Evolutionary conservation across 495 filamentous ascomycete species (phyloP).

Genomic region (Chaetomidium leptoderma): DNA sequence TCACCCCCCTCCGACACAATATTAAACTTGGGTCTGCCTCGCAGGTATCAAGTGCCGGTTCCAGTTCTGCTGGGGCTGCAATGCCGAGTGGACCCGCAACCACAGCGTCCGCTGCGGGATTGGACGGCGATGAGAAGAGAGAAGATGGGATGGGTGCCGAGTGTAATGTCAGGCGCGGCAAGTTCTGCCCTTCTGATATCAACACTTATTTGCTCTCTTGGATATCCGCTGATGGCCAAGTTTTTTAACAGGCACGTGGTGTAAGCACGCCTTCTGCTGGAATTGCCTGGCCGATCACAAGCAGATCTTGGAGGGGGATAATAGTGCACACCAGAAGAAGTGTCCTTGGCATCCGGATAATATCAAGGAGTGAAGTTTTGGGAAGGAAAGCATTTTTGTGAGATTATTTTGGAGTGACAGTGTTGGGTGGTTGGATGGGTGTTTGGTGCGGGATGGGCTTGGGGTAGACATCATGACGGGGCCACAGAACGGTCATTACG

Average conservation of each 20-base stretch:
- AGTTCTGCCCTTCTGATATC: slow-evolving; percentile 5
- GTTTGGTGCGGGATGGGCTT: neutral
- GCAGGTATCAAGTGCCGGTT: slow-evolving; percentile 24
- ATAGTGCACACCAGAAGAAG: slow-evolving; percentile 11
- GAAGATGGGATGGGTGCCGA: neutral
- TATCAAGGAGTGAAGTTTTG: slow-evolving; percentile 5
- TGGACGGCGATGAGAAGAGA: neutral
- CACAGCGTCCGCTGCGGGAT: slow-evolving; percentile 18
- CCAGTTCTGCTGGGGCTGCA: slow-evolving; percentile 29
- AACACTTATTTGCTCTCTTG: neutral
- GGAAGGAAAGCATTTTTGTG: neutral
- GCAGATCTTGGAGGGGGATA: slow-evolving; percentile 21
- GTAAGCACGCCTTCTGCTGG: slow-evolving; percentile 28
- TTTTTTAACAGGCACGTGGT: slow-evolving; percentile 16
- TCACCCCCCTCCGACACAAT: neutral
- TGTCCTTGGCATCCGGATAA: slow-evolving; percentile 23
- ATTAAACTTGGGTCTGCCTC: neutral
- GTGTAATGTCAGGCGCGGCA: slow-evolving; percentile 4
- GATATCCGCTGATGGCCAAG: slow-evolving; percentile 8
- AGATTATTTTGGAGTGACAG: neutral
- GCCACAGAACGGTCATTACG: neutral
- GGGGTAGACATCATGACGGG: neutral
- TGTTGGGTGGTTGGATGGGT: neutral
- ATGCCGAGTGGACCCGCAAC: slow-evolving; percentile 1
- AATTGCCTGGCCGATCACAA: slow-evolving; percentile 24